phyloP scores from a whole-genome alignment of 2,329 filamentous ascomycete species.

The Neofusicoccum kwambonambiense region DNA sequence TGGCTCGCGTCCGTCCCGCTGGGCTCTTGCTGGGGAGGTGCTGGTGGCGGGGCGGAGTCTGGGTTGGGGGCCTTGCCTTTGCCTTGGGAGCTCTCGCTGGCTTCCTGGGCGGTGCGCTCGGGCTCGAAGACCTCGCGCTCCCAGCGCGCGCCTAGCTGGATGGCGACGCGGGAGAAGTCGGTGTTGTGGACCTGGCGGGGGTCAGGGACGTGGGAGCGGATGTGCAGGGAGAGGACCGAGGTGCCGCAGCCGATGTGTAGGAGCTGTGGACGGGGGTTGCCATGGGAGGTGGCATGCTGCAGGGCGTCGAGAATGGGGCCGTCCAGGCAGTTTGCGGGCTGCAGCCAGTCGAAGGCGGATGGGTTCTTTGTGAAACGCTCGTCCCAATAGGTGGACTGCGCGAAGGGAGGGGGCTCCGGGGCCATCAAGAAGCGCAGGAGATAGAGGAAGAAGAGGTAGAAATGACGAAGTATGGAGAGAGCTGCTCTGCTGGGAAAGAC shows the following conservation, averaged over 20 bases:
- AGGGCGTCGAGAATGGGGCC: conserved; percentile 29
- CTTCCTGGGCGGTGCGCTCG: not conserved
- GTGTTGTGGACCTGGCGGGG: conserved; percentile 38
- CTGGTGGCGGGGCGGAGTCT: not conserved
- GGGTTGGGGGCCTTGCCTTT: not conserved
- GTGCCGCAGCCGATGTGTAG: conserved; percentile 42
- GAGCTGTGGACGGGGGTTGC: conserved; percentile 24
- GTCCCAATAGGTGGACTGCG: conserved; percentile 38
- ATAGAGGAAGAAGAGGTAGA: not conserved
- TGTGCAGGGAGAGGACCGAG: conserved; percentile 36
- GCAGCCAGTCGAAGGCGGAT: conserved; percentile 40
- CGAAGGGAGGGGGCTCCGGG: conserved; percentile 32
- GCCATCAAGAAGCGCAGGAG: conserved; percentile 22
- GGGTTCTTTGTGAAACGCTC: conserved; percentile 35
- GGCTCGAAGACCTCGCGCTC: conserved; percentile 29
- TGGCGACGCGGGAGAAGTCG: conserved; percentile 38
- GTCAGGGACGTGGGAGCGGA: conserved; percentile 31
- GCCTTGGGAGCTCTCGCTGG: not conserved
- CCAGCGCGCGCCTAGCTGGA: conserved; percentile 31
- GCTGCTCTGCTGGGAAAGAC: not conserved
- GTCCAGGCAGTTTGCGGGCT: conserved; percentile 31
- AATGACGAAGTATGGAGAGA: not conserved
- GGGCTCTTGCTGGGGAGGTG: too few relatives aligned
- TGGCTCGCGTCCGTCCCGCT: too few relatives aligned
- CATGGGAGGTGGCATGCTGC: not conserved